A percentile compares a stretch with the other conserved stretches of the same genome.
These are phyloP conservation scores for Cordyceps cateniannulata DNA, from an alignment of 2,329 filamentous ascomycete genomes.

Conservation along the genomic window DNA sequence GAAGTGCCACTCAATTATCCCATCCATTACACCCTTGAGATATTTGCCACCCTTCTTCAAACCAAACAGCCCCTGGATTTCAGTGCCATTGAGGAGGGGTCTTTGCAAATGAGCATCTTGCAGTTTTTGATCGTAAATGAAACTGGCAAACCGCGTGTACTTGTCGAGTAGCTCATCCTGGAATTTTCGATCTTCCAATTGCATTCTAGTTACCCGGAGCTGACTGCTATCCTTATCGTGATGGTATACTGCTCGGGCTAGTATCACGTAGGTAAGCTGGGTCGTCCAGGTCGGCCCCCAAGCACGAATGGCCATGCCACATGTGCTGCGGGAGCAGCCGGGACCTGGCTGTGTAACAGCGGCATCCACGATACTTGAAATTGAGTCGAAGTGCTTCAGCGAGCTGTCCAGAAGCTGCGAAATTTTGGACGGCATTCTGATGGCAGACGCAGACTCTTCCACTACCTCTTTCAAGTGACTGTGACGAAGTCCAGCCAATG, in stretches of 20 bases:
- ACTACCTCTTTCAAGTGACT: constrained; percentile 9
- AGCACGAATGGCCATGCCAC: constrained; percentile 17
- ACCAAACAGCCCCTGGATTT: constrained; percentile 14
- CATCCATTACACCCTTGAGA: constrained; percentile 11
- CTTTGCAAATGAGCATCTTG: constrained; percentile 6
- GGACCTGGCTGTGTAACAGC: no score
- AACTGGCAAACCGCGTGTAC: constrained; percentile 12
- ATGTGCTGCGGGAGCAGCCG: constrained; percentile 9
- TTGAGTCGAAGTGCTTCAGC: constrained; percentile 14
- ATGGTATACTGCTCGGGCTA: constrained; percentile 8
- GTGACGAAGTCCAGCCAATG: constrained; percentile 13
- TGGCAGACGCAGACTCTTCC: constrained; percentile 12
- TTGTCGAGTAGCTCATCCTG: neutral
- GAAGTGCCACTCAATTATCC: constrained; percentile 16
- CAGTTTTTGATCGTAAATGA: constrained; percentile 7
- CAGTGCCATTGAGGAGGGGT: constrained; percentile 14
- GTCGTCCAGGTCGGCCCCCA: constrained; percentile 16
- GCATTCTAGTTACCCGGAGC: no score
- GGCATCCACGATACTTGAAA: neutral
- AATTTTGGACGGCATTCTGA: constrained; percentile 12
- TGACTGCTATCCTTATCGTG: no score
- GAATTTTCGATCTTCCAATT: no score
- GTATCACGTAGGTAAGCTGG: constrained; percentile 14
- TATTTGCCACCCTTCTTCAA: constrained; percentile 12
- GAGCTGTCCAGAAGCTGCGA: constrained; percentile 11